Percentiles rank a stretch among this genome's conserved stretches.
Conservation (phyloP, 805 yeast genomes). For the Yarrowia sp. region DNA sequence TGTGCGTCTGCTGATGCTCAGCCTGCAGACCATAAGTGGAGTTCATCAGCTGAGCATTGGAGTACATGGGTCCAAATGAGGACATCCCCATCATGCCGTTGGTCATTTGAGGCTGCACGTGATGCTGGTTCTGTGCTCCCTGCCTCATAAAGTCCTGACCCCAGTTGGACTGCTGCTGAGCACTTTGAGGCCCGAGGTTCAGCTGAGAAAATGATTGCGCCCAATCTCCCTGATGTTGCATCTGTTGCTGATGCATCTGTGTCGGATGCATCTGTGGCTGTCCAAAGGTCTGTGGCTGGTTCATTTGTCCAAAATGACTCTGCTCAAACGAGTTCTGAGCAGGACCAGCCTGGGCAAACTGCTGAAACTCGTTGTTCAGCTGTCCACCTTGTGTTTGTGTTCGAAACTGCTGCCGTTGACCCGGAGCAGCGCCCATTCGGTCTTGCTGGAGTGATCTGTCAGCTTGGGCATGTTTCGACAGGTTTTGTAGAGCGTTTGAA, state of each 20-base stretch:
- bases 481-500: slow-evolving; percentile 35
- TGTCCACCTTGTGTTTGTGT: slow-evolving; percentile 2
- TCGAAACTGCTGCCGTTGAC: slow-evolving; percentile 17
- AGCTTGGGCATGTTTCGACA: slow-evolving; percentile 34
- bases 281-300: background rate
- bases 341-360: slow-evolving; percentile 24
- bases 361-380: slow-evolving; percentile 12
- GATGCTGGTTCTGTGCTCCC: slow-evolving; percentile 1
- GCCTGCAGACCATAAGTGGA: slow-evolving; percentile 27
- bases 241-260: background rate
- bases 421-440: slow-evolving; percentile 5
- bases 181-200: slow-evolving; percentile 8
- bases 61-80: slow-evolving; percentile 18
- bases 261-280: background rate
- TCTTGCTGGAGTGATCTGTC: slow-evolving; percentile 30
- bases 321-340: background rate
- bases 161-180: slow-evolving; percentile 20
- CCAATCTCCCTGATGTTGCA: background rate
- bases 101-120: slow-evolving; percentile 19
- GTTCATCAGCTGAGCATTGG: slow-evolving; percentile 16
- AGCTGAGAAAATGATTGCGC: slow-evolving; percentile 14
- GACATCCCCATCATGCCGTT: slow-evolving; percentile 18
- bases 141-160: slow-evolving; percentile 14
- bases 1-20: slow-evolving; percentile 34
- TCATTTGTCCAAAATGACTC: background rate